Conservation (phyloP, 495 filamentous ascomycete genomes). For the Sabuloglossum arenarium region DNA sequence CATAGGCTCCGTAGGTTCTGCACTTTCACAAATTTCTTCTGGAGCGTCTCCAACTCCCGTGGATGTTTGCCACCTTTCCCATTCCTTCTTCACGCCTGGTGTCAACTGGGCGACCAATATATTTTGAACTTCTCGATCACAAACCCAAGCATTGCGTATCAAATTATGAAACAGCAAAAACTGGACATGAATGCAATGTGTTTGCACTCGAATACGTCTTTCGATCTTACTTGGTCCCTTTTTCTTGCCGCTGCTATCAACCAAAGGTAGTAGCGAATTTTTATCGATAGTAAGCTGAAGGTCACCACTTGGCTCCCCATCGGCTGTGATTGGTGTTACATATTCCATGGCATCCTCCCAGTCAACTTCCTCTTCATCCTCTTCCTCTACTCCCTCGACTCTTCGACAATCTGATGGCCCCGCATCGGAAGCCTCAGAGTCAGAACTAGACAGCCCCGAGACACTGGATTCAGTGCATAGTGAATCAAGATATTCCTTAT, state of each 20-base stretch:
- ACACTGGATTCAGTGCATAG: neutral
- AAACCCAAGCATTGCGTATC: slow-evolving; percentile 68
- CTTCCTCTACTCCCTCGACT: neutral
- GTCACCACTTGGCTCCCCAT: slow-evolving; percentile 23
- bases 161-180: slow-evolving; percentile 75
- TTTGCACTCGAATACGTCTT: slow-evolving; percentile 49
- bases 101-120: slow-evolving; percentile 54
- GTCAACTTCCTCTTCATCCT: slow-evolving; percentile 4
- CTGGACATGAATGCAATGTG: slow-evolving; percentile 81
- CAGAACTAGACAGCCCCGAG: slow-evolving; percentile 3
- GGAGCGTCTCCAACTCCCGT: slow-evolving; percentile 33
- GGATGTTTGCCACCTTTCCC: slow-evolving; percentile 50
- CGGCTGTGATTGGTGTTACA: neutral
- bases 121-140: slow-evolving; percentile 56
- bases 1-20: slow-evolving; percentile 11
- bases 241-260: slow-evolving; percentile 44
- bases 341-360: slow-evolving; percentile 7
- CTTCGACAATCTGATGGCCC: neutral
- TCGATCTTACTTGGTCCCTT: slow-evolving; percentile 75
- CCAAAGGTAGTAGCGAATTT: slow-evolving; percentile 27
- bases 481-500: slow-evolving; percentile 4
- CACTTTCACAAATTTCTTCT: slow-evolving; percentile 29
- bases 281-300: slow-evolving; percentile 56
- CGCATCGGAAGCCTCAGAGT: slow-evolving; percentile 2
- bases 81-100: slow-evolving; percentile 40